phyloP scores from a whole-genome alignment of 1,284 basidiomycete species.

The Naganishia albida region DNA sequence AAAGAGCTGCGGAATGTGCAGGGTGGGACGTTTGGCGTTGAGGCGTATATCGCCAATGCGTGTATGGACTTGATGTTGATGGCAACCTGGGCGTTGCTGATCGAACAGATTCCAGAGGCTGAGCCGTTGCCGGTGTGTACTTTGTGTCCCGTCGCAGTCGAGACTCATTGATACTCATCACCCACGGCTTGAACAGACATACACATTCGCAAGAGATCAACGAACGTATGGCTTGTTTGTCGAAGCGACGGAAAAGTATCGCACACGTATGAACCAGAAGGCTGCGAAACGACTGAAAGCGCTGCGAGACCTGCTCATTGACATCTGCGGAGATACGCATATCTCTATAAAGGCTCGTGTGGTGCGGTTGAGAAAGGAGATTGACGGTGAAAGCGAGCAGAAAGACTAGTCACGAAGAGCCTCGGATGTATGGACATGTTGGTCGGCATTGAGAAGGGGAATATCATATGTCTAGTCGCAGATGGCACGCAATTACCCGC shows the following conservation, averaged over 20 bases:
- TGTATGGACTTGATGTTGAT: conserved; percentile 52
- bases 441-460: no score
- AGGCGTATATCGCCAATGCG: conserved; percentile 48
- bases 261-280: conserved; percentile 36
- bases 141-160: background rate
- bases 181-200: conserved; percentile 41
- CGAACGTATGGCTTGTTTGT: conserved; percentile 44
- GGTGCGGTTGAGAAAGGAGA: conserved; percentile 18
- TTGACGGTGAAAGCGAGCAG: conserved; percentile 19
- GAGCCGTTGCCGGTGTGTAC: conserved; percentile 49
- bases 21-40: conserved; percentile 41
- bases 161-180: background rate
- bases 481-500: no score
- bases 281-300: conserved; percentile 38
- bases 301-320: conserved; percentile 39
- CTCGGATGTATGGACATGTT: no score
- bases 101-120: conserved; percentile 39
- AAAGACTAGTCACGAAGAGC: background rate
- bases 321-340: conserved; percentile 45
- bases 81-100: conserved; percentile 47
- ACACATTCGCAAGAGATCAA: conserved; percentile 53
- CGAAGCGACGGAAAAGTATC: conserved; percentile 42
- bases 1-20: conserved; percentile 48
- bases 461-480: no score
- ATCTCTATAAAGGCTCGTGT: conserved; percentile 35